A percentile compares a stretch with the other conserved stretches of the same genome.
Evolutionary conservation across 2,329 filamentous ascomycete genomes (phyloP).

Genomic region (Aspergillus latus): DNA sequence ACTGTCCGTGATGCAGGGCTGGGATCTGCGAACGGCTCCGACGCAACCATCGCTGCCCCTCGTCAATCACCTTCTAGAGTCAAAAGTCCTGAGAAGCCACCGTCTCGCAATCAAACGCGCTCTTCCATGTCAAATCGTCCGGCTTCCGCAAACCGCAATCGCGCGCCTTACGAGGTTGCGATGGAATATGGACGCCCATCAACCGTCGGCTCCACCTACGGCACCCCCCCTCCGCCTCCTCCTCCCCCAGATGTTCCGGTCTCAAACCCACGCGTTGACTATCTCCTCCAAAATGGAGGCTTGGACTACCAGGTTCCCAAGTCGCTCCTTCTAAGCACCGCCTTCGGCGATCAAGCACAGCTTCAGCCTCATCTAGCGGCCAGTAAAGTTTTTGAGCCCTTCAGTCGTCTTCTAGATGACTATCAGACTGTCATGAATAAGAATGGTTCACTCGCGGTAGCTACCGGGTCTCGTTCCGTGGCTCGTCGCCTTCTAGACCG

Average conservation of each 20-base stretch:
- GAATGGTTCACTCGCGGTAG: constrained; percentile 88
- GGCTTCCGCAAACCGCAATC: constrained; percentile 23
- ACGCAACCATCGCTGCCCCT: constrained; percentile 48
- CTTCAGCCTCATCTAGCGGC: constrained; percentile 67
- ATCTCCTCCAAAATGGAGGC: constrained; percentile 85
- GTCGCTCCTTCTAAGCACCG: constrained; percentile 59
- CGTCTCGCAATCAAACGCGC: constrained; percentile 36
- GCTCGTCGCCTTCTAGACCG: constrained; percentile 85
- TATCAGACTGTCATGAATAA: constrained; percentile 78
- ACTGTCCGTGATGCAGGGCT: constrained; percentile 36
- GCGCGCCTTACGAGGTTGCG: constrained; percentile 38
- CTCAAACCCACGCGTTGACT: constrained; percentile 82
- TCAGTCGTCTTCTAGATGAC: constrained; percentile 79
- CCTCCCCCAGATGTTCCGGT: constrained; percentile 66
- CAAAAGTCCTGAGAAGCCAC: constrained; percentile 34
- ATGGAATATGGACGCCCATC: constrained; percentile 35
- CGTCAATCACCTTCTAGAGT: constrained; percentile 37
- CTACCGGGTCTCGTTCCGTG: constrained; percentile 93
- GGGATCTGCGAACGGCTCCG: constrained; percentile 43
- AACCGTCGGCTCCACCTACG: constrained; percentile 31
- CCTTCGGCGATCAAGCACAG: constrained; percentile 57
- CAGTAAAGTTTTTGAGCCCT: constrained; percentile 75
- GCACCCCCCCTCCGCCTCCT: constrained; percentile 67
- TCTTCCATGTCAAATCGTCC: constrained; percentile 32
- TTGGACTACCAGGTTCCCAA: constrained; percentile 70